Conservation (phyloP, 805 yeast genomes). For the Saturnispora dispora region DNA sequence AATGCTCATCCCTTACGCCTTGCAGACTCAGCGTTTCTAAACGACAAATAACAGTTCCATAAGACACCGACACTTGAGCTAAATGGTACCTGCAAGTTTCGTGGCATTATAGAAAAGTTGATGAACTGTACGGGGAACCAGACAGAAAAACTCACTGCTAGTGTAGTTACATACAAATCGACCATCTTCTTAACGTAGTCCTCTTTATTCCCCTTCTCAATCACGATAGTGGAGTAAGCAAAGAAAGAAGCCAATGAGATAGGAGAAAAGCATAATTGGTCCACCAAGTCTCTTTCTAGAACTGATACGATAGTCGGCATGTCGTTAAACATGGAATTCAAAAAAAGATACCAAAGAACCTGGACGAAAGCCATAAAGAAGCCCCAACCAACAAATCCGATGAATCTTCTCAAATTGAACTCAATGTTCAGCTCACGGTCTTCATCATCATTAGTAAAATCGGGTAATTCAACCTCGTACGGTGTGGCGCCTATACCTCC, state of each 20-base stretch:
- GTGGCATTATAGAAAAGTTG: constrained; percentile 62
- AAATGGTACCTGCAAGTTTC: constrained; percentile 79
- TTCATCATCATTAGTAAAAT: background rate
- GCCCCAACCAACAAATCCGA: constrained; percentile 85
- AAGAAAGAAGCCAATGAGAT: constrained; percentile 72
- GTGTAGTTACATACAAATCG: constrained; percentile 57
- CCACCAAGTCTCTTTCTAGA: constrained; percentile 78
- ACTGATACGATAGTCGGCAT: constrained; percentile 82
- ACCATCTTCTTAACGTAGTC: constrained; percentile 57
- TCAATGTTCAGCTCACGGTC: constrained; percentile 1
- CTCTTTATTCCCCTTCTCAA: constrained; percentile 63
- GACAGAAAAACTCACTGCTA: constrained; percentile 59
- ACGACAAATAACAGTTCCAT: constrained; percentile 90
- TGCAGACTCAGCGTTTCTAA: constrained; percentile 47
- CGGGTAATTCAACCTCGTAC: constrained; percentile 2
- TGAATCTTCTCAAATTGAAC: constrained; percentile 62
- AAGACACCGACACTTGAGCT: constrained; percentile 77
- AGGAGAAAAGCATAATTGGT: constrained; percentile 86
- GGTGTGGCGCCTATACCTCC: constrained; percentile 6
- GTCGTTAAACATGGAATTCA: constrained; percentile 67
- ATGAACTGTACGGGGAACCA: constrained; percentile 80
- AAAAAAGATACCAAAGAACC: constrained; percentile 79
- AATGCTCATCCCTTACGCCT: background rate
- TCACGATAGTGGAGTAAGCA: constrained; percentile 70
- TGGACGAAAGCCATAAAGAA: constrained; percentile 72